Evolutionary conservation across 2,329 filamentous ascomycete genomes (phyloP), one percentile per base, ranked within the genome.

Genomic region (Cercospora brassicicola): DNA sequence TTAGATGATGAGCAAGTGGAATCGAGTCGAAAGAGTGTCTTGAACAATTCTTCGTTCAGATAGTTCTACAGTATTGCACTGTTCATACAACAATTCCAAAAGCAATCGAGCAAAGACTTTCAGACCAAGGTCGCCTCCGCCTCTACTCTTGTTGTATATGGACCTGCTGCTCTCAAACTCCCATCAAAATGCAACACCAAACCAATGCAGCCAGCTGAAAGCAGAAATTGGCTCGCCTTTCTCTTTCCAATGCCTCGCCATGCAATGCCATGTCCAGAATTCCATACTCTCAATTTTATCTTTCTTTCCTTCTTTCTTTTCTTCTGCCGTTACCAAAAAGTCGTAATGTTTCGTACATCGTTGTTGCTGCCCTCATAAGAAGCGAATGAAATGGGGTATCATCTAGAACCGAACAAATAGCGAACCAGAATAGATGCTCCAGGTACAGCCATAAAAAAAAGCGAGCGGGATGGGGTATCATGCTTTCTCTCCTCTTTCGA

Each of bases 371-470:
- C 30, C 55, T 59, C 55, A n/a, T 59, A 30, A 59, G 59, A 67
- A 68, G 48, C 62, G 62, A 65, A 62, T 59, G 66, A 42, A 61
- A 61, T 62, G 57, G 62, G 64, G 66, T 68, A 65, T 68, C 57
- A 55, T 62, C 57, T 31, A 45, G 42, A 57, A 51, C 42, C 55
- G 39, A 65, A 64, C 18, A 36, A 13, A 56, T 13, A 57, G 59
- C 26, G 51, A 56, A 28, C 53, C 53, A 59, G 55, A 59, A 59
- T 59, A 11, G 55, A 59, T 59, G 55, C 55, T 59, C 55, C 55
- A 59, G 55, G 55, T 59, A 31, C 13, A 36, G 15, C 6, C 28
- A 26, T 23, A 11, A 57, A 59, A 33, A 10, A 31, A 33, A 63
- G 61, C 61, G 45, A 63, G 61, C 31, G 61, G 51, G 39, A 48